Percentiles rank a stretch among this genome's conserved stretches.
phyloP scores from a whole-genome alignment of 441 rosid genomes.

The Populus hybrid region DNA sequence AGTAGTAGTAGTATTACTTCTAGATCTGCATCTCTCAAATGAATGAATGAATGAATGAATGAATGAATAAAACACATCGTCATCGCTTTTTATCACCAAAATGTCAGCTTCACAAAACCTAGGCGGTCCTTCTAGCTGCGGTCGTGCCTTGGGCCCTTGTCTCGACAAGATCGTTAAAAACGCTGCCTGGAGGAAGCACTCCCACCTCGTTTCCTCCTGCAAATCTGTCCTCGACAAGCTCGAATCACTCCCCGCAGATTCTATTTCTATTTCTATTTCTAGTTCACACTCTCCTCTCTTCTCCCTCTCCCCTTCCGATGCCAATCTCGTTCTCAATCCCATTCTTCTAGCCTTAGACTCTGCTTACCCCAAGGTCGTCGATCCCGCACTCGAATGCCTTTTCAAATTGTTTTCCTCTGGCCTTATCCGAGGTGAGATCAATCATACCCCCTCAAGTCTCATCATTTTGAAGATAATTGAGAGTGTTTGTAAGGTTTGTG shows the following conservation, averaged over 20 bases:
- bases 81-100: background rate
- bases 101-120: constrained; percentile 70
- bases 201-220: constrained; percentile 76
- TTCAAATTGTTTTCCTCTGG: constrained; percentile 72
- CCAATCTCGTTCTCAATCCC: constrained; percentile 58
- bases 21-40: no score
- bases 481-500: constrained; percentile 53
- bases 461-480: constrained; percentile 44
- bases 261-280: constrained; percentile 37
- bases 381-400: constrained; percentile 82
- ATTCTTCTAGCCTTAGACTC: constrained; percentile 71
- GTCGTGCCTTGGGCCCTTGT: constrained; percentile 68
- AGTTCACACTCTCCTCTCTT: constrained; percentile 38
- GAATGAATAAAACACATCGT: background rate
- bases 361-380: constrained; percentile 60
- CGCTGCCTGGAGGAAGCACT: constrained; percentile 95
- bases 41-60: background rate
- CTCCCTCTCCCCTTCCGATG: constrained; percentile 60
- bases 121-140: constrained; percentile 77
- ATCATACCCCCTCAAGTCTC: constrained; percentile 19
- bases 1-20: no score
- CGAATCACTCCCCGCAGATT: constrained; percentile 47
- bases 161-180: constrained; percentile 91
- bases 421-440: constrained; percentile 60
- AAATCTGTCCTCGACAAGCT: constrained; percentile 83